Evolutionary conservation across 768 basidiomycete species (phyloP), one percentile per base, ranked within the genome.

Genomic region (Pisolithus marmoratus): DNA sequence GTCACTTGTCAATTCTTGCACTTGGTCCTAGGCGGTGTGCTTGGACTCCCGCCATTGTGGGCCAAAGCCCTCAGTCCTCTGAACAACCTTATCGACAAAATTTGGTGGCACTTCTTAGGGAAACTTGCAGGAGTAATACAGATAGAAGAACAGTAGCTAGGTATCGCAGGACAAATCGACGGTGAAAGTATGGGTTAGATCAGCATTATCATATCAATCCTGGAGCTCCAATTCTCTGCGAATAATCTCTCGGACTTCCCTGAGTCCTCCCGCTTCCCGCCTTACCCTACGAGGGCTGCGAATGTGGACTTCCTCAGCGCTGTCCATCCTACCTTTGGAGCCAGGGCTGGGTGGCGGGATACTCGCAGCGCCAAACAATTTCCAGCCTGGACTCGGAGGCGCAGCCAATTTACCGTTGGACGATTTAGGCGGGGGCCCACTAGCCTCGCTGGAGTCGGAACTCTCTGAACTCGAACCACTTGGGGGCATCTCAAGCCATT

Each of bases 221-320:
- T 82, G 74, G 56, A 84, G 65, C 68, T 90, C 88, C 59, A 91
- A 70, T 71, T 91, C 90, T 56, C 77, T 74, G 59, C 87, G 77
- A 62, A 92, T 87, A 60, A 88, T 84, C 68, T 92, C 90, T 52
- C 89, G 73, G 29, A 91, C 89, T 64, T 87, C 80, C 37, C 90
- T 76, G 58, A 92, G 72, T 0, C 89, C 87, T 29, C 88, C 85
- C 5, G 72, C 77, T 60, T 90, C 87, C 24, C 74, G 75, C 62
- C 82, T 85, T 34, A 92, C 83, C 54, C 80, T 72, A 51, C 79
- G 80, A 7, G 90, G 90, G 65, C 89, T 91, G 44, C 88, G 75
- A 24, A 74, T 81, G 15, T 82, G 66, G 19, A 90, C 59, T 64
- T 83, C 82, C 52, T 77, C 69, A 20, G 77, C 81, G 56, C 82